Conservation (phyloP, 23 red algal species). For the Pyropia haitanensis region DNA sequence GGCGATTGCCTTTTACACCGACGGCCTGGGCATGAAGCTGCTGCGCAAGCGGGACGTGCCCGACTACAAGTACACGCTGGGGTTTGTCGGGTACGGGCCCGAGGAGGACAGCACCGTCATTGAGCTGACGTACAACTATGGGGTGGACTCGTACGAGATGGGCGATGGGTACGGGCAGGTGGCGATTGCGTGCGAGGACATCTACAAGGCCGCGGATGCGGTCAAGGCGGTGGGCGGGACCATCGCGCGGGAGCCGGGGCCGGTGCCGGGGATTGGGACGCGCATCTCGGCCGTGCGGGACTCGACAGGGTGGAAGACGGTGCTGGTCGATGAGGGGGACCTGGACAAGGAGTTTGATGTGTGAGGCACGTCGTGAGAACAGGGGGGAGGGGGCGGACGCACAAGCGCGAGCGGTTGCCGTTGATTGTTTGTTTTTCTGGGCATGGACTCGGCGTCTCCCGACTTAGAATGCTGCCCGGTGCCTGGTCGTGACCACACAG, state of each 20-base stretch:
- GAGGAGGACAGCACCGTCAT: slow-evolving; percentile 40
- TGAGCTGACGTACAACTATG: slow-evolving; percentile 67
- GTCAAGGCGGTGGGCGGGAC: slow-evolving; percentile 32
- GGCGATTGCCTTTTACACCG: slow-evolving; percentile 21
- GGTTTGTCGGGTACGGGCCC: slow-evolving; percentile 55
- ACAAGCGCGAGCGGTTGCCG: too few relatives aligned
- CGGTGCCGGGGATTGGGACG: slow-evolving; percentile 75
- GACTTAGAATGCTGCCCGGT: too few relatives aligned
- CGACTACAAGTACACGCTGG: slow-evolving; percentile 40
- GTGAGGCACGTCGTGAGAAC: not conserved
- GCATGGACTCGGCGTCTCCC: too few relatives aligned
- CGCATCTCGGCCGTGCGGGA: slow-evolving; percentile 55
- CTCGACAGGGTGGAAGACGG: slow-evolving; percentile 62
- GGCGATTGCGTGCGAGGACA: slow-evolving; percentile 51
- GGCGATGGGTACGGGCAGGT: slow-evolving; percentile 68
- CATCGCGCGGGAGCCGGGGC: slow-evolving; percentile 52
- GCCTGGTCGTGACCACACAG: too few relatives aligned
- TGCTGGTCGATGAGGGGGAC: slow-evolving; percentile 65
- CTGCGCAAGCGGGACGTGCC: slow-evolving; percentile 26
- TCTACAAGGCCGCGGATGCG: slow-evolving; percentile 62
- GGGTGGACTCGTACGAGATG: slow-evolving; percentile 25
- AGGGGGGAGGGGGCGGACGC: not conserved
- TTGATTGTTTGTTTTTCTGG: too few relatives aligned
- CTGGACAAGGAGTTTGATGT: slow-evolving; percentile 64
- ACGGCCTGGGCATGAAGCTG: slow-evolving; percentile 57